Percentiles rank a stretch among this genome's conserved stretches.
These are phyloP conservation scores for Zygosaccharomyces siamensis DNA, from an alignment of 805 yeast genomes.

Conservation along the genomic window DNA sequence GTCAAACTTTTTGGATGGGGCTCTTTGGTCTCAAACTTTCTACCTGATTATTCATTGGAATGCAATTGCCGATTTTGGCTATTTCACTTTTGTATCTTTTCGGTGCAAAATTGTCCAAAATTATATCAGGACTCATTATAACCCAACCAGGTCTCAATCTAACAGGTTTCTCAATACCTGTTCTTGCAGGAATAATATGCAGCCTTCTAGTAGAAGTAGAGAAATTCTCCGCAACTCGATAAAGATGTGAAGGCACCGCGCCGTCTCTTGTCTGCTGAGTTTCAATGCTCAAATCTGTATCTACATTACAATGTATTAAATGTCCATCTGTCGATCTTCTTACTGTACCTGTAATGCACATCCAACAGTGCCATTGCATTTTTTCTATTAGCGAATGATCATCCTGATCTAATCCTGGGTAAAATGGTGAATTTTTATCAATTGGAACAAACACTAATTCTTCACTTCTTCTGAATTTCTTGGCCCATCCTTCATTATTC, in stretches of 20 bases:
- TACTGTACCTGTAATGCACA: conserved; percentile 95
- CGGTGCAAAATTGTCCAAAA: conserved; percentile 64
- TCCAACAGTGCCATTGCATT: conserved; percentile 95
- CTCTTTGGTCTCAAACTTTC: conserved; percentile 81
- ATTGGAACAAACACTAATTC: conserved; percentile 79
- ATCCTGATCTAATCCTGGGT: conserved; percentile 52
- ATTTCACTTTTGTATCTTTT: conserved; percentile 43
- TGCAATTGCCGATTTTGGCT: conserved; percentile 43
- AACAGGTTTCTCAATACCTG: conserved; percentile 61
- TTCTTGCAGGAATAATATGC: conserved; percentile 74
- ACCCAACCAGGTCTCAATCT: conserved; percentile 86
- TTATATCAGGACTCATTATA: conserved; percentile 75
- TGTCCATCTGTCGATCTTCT: conserved; percentile 79
- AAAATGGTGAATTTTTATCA: conserved; percentile 58
- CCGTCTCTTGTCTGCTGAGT: conserved; percentile 37
- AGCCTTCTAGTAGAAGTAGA: conserved; percentile 75
- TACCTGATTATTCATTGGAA: conserved; percentile 68
- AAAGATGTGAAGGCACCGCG: conserved; percentile 69
- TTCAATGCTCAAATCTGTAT: conserved; percentile 81
- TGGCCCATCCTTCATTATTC: conserved; percentile 50
- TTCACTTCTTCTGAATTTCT: conserved; percentile 82
- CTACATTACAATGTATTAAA: conserved; percentile 86
- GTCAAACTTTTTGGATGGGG: conserved; percentile 42
- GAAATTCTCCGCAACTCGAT: conserved; percentile 83
- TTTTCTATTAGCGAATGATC: conserved; percentile 52